A percentile compares a stretch with the other conserved stretches of the same genome.
Conservation (phyloP, 495 filamentous ascomycete genomes). For the Trichoderma virens region DNA sequence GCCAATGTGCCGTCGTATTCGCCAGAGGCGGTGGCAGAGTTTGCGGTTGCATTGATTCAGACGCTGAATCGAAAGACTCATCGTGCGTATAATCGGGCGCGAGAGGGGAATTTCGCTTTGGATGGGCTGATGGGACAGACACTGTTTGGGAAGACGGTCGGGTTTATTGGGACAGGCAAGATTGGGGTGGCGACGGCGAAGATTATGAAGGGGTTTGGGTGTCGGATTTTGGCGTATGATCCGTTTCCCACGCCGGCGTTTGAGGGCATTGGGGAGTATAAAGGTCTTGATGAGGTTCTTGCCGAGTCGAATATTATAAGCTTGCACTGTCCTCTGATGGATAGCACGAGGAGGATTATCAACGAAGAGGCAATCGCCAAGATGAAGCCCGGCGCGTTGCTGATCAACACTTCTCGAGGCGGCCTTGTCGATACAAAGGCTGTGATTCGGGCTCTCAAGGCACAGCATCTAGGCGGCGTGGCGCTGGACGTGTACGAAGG, state of each 20-base stretch:
- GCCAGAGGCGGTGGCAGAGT: slow-evolving; percentile 67
- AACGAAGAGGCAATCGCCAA: slow-evolving; percentile 40
- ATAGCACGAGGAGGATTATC: slow-evolving; percentile 53
- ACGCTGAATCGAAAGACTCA: slow-evolving; percentile 65
- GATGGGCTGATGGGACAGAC: slow-evolving; percentile 56
- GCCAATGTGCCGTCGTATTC: slow-evolving; percentile 62
- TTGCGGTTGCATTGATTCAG: slow-evolving; percentile 58
- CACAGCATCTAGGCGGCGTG: slow-evolving; percentile 42
- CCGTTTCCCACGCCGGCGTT: slow-evolving; percentile 43
- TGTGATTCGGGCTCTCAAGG: slow-evolving; percentile 55
- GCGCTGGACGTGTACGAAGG: slow-evolving; percentile 52
- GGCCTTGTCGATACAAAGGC: slow-evolving; percentile 52
- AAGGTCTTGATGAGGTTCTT: slow-evolving; percentile 50
- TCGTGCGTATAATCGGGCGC: slow-evolving; percentile 62
- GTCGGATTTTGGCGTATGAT: slow-evolving; percentile 52
- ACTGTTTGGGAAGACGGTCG: slow-evolving; percentile 53
- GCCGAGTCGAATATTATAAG: slow-evolving; percentile 49
- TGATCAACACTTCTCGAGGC: slow-evolving; percentile 62
- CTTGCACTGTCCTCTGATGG: slow-evolving; percentile 58
- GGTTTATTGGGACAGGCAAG: slow-evolving; percentile 46
- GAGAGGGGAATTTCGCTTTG: slow-evolving; percentile 64
- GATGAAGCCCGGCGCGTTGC: slow-evolving; percentile 53
- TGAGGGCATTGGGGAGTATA: slow-evolving; percentile 42
- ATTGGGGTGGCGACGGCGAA: slow-evolving; percentile 45
- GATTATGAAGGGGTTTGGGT: slow-evolving; percentile 57